These are phyloP conservation scores for Cadophora gregata DNA, from an alignment of 2,329 filamentous ascomycete genomes.

Conservation along the genomic window DNA sequence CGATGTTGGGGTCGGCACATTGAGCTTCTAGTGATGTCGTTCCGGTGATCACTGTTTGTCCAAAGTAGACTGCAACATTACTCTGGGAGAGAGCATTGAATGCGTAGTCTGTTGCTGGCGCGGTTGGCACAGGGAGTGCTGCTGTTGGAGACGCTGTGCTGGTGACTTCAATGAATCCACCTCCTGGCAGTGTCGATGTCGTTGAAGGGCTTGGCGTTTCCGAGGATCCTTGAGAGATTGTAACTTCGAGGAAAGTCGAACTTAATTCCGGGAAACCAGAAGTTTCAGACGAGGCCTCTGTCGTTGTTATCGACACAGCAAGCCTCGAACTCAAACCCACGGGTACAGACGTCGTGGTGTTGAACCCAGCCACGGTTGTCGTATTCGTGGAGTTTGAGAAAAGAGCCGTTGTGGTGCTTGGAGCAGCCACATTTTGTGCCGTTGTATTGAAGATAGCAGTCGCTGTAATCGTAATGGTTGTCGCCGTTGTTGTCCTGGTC, in stretches of 20 bases:
- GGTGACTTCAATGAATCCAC: conserved; percentile 5
- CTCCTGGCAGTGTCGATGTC: conserved; percentile 8
- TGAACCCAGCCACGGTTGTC: conserved; percentile 23
- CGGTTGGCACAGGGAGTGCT: not conserved
- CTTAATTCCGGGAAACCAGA: not conserved
- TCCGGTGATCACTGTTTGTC: conserved; percentile 39
- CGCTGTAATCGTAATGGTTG: conserved; percentile 12
- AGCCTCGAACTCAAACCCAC: not conserved
- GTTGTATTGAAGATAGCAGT: not conserved
- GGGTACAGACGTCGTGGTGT: conserved; percentile 20
- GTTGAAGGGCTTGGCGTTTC: not conserved
- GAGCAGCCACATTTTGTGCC: conserved; percentile 22
- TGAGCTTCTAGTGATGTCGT: conserved; percentile 40
- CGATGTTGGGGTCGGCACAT: conserved; percentile 45
- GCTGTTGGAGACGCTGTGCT: not conserved
- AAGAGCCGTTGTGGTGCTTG: conserved; percentile 23
- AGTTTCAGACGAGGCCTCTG: not conserved
- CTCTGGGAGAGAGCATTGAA: conserved; percentile 39
- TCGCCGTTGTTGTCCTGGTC: conserved; percentile 13
- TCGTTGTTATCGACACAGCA: not conserved
- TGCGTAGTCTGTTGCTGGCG: conserved; percentile 27
- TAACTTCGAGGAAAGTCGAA: not conserved
- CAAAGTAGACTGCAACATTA: conserved; percentile 47
- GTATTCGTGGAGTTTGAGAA: not conserved
- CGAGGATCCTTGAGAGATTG: not conserved